Conservation (phyloP, 768 basidiomycete species). For the Wakefieldia striispora region DNA sequence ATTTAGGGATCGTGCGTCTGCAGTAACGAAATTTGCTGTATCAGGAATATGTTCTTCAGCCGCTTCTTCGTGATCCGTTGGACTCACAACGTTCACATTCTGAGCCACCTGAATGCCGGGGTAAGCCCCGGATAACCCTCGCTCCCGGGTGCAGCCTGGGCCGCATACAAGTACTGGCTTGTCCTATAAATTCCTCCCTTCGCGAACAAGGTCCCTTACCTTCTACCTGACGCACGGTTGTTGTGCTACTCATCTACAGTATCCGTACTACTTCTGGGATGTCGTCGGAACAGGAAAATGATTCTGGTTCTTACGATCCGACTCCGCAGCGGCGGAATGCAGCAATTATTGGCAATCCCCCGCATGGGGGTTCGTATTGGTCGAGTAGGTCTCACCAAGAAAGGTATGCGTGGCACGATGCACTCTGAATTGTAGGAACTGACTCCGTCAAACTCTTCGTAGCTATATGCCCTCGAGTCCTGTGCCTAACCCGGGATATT, state of each 20-base stretch:
- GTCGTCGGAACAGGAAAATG: neutral
- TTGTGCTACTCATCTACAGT: conserved; percentile 1
- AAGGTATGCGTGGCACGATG: conserved; percentile 11
- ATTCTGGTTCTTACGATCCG: neutral
- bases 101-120: conserved; percentile 12
- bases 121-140: neutral
- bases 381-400: neutral
- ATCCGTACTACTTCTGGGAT: neutral
- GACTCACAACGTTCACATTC: conserved; percentile 1
- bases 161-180: too few relatives aligned
- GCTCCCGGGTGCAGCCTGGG: too few relatives aligned
- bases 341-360: neutral
- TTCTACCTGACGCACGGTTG: neutral
- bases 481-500: neutral
- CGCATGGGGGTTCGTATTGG: neutral
- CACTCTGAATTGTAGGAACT: neutral
- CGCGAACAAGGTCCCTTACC: neutral
- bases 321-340: conserved; percentile 4
- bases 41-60: neutral
- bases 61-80: conserved; percentile 7
- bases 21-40: conserved; percentile 18
- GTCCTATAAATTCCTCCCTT: conserved; percentile 7
- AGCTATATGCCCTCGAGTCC: neutral
- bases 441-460: neutral
- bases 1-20: neutral